These are phyloP conservation scores for Boletus sensibilis DNA, from an alignment of 768 basidiomycete species.

Conservation along the genomic window DNA sequence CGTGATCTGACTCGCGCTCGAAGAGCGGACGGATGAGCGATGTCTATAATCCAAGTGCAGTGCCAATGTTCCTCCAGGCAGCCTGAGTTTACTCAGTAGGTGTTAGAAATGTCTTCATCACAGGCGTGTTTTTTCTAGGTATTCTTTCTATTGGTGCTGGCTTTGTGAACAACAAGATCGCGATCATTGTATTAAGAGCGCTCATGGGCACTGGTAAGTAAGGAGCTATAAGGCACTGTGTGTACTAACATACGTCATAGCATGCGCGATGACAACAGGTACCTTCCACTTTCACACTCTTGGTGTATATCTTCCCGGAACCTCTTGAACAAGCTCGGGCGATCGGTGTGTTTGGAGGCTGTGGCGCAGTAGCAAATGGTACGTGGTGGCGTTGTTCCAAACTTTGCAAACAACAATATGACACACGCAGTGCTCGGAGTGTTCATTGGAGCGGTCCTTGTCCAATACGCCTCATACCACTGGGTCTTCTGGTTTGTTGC, in stretches of 20 bases:
- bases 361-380: slow-evolving; percentile 48
- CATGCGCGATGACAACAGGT: slow-evolving; percentile 50
- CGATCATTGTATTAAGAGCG: slow-evolving; percentile 50
- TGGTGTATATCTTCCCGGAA: slow-evolving; percentile 51
- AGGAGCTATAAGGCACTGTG: neutral
- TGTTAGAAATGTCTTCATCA: slow-evolving; percentile 42
- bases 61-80: slow-evolving; percentile 18
- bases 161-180: slow-evolving; percentile 46
- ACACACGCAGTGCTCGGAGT: slow-evolving; percentile 38
- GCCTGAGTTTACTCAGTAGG: slow-evolving; percentile 34
- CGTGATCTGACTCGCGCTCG: slow-evolving; percentile 9
- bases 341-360: slow-evolving; percentile 47
- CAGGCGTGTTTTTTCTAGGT: slow-evolving; percentile 42
- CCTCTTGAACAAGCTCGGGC: slow-evolving; percentile 47
- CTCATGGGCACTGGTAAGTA: slow-evolving; percentile 47
- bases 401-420: neutral
- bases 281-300: slow-evolving; percentile 49
- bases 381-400: neutral
- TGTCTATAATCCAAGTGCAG: slow-evolving; percentile 27
- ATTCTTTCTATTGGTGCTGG: slow-evolving; percentile 45
- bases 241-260: slow-evolving; percentile 24
- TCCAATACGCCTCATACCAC: slow-evolving; percentile 40
- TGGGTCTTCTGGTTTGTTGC: slow-evolving; percentile 54
- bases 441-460: slow-evolving; percentile 44
- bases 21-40: slow-evolving; percentile 30